These are phyloP conservation scores for Oemleria cerasiformis DNA, from an alignment of 306 rosid species.

Conservation along the genomic window DNA sequence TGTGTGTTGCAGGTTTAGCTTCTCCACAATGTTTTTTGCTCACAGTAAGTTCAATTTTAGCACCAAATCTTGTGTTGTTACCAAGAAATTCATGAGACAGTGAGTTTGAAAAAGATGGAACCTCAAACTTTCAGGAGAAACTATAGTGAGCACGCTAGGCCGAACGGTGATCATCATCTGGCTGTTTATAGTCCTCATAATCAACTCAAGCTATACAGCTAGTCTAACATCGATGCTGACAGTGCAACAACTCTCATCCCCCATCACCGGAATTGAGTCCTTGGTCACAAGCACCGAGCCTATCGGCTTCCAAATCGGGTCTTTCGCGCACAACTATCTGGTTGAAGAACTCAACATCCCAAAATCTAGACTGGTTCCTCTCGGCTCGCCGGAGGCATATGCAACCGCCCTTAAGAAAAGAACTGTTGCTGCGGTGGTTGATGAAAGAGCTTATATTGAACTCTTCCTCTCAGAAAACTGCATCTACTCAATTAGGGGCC, in stretches of 20 bases:
- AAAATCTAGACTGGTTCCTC: constrained; percentile 43
- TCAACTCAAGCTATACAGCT: constrained; percentile 58
- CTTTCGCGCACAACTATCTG: constrained; percentile 45
- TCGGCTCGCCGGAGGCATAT: constrained; percentile 54
- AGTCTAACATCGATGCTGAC: constrained; percentile 54
- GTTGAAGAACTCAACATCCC: constrained; percentile 38
- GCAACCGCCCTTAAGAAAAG: constrained; percentile 37
- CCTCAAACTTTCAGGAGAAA: constrained; percentile 45
- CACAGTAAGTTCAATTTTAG: constrained; percentile 42
- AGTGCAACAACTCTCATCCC: constrained; percentile 40
- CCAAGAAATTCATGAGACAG: neutral
- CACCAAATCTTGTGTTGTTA: constrained; percentile 10
- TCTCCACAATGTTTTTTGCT: constrained; percentile 46
- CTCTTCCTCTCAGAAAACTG: constrained; percentile 51
- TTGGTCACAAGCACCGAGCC: constrained; percentile 35
- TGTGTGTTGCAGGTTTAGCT: constrained; percentile 44
- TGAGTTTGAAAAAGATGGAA: constrained; percentile 4
- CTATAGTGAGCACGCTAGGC: constrained; percentile 39
- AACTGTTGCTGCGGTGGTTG: constrained; percentile 52
- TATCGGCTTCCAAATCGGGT: constrained; percentile 55
- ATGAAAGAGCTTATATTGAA: constrained; percentile 42
- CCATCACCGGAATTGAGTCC: constrained; percentile 49
- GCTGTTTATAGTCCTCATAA: constrained; percentile 48
- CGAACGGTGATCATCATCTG: constrained; percentile 41
- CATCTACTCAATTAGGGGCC: constrained; percentile 36